These are phyloP conservation scores for Suillus alpinus DNA, from an alignment of 768 basidiomycete species.

Conservation along the genomic window DNA sequence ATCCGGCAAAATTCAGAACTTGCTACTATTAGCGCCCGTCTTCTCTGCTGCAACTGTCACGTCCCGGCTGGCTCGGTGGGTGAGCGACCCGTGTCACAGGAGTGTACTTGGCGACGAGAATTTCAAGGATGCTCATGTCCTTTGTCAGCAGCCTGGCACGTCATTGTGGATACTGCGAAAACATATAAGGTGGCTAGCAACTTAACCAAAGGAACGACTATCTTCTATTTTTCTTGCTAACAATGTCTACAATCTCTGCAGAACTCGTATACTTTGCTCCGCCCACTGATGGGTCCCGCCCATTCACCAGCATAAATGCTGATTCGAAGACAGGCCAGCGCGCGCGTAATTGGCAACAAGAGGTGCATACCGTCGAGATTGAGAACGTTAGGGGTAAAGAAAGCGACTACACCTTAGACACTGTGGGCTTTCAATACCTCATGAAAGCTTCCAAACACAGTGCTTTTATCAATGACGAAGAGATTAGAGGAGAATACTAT, in stretches of 20 bases:
- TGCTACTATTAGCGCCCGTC: no score
- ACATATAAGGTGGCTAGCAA: background rate
- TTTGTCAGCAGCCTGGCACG: background rate
- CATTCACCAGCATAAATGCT: constrained; percentile 36
- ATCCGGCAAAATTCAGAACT: no score
- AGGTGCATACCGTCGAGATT: constrained; percentile 35
- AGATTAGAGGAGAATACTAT: constrained; percentile 57
- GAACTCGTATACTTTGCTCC: constrained; percentile 37
- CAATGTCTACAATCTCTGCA: constrained; percentile 16
- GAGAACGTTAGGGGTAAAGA: constrained; percentile 57
- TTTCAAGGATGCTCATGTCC: no score
- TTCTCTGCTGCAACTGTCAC: no score
- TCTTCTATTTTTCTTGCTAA: background rate
- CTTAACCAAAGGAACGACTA: background rate
- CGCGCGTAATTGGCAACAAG: constrained; percentile 32
- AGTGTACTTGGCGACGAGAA: no score
- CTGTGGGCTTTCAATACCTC: constrained; percentile 48
- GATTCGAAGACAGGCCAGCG: constrained; percentile 35
- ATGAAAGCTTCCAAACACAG: constrained; percentile 40
- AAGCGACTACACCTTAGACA: constrained; percentile 43
- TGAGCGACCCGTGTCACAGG: no score
- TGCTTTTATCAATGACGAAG: constrained; percentile 47
- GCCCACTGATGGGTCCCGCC: constrained; percentile 38
- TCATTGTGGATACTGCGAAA: background rate
- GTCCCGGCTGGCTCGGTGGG: no score